Evolutionary conservation across 257 asterid genomes (phyloP).

Genomic region (Hygrophila difformis): DNA sequence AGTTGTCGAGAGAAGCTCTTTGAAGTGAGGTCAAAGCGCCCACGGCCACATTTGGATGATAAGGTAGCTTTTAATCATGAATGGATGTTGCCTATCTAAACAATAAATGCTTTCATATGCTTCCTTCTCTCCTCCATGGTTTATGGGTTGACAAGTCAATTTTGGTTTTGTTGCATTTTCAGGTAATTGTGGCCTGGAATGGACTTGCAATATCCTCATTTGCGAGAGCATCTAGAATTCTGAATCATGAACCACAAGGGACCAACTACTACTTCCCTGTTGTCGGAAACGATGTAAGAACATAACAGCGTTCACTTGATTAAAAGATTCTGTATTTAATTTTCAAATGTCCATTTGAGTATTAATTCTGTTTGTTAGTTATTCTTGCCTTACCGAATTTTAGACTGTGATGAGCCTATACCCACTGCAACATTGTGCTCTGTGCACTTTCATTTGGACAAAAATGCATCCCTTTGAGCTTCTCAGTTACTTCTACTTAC

Average conservation of each 20-base stretch:
- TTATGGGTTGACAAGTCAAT: not conserved
- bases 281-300: slow-evolving; percentile 56
- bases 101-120: no score
- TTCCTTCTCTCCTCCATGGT: not conserved
- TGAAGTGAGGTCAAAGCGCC: slow-evolving; percentile 54
- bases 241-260: slow-evolving; percentile 62
- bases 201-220: slow-evolving; percentile 87
- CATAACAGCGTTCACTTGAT: not conserved
- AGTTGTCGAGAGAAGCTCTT: slow-evolving; percentile 54
- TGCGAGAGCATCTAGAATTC: slow-evolving; percentile 82
- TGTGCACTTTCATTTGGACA: no score
- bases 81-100: no score
- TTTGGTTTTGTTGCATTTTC: slow-evolving; percentile 1
- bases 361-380: no score
- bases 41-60: slow-evolving; percentile 83
- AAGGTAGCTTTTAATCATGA: slow-evolving; percentile 51
- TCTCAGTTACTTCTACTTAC: no score
- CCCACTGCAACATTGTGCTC: no score
- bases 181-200: slow-evolving; percentile 98
- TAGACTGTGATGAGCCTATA: no score
- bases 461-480: no score
- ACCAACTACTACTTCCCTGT: slow-evolving; percentile 61
- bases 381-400: no score
- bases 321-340: not conserved
- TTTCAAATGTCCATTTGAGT: no score